Evolutionary conservation across 768 basidiomycete species (phyloP).

Genomic region (Phaeotremella skinneri): DNA sequence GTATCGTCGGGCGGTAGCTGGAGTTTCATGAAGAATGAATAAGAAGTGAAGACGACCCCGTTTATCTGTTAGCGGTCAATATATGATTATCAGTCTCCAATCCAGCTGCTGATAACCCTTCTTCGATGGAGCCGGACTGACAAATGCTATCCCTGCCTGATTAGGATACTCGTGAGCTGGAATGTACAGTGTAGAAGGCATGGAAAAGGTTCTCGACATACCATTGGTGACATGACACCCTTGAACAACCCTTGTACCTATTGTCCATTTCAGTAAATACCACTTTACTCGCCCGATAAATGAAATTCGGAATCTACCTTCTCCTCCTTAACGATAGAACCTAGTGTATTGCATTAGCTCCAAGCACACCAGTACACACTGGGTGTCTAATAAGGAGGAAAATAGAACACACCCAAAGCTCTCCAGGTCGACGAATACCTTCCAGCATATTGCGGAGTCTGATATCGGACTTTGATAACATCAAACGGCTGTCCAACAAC

Average conservation of each 20-base stretch:
- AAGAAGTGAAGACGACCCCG: constrained; percentile 80
- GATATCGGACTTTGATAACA: constrained; percentile 57
- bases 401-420: constrained; percentile 42
- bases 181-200: background rate
- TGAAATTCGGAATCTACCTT: constrained; percentile 21
- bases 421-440: constrained; percentile 43
- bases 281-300: background rate
- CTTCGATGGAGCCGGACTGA: no score
- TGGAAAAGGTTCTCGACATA: constrained; percentile 54
- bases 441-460: constrained; percentile 45
- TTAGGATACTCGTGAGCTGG: background rate
- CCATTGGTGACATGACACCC: constrained; percentile 67
- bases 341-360: constrained; percentile 12
- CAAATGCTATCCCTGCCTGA: constrained; percentile 50
- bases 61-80: constrained; percentile 60
- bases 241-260: constrained; percentile 48
- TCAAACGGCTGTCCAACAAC: constrained; percentile 76
- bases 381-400: no score
- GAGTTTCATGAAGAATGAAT: constrained; percentile 70
- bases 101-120: no score
- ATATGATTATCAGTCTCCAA: background rate
- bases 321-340: constrained; percentile 46
- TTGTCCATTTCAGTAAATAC: background rate
- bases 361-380: background rate
- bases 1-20: constrained; percentile 56